Percentiles rank a stretch among this genome's conserved stretches.
phyloP scores from a whole-genome alignment of 176 grass and related monocot genomes.

The Oryza coarctata region DNA sequence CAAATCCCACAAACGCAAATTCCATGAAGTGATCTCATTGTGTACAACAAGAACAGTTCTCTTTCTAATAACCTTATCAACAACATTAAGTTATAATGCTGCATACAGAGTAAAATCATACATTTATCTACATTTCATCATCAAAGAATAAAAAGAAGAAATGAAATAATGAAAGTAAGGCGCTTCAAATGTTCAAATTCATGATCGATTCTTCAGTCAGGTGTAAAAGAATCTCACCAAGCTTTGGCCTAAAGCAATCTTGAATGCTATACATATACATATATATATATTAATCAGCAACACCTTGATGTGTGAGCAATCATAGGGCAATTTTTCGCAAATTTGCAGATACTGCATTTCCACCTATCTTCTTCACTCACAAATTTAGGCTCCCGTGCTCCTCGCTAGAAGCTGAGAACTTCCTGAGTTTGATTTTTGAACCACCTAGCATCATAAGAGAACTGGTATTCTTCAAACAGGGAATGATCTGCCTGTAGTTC shows the following conservation, averaged over 20 bases:
- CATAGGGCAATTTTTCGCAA: constrained; percentile 49
- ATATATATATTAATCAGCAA: not conserved
- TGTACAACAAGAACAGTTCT: not conserved
- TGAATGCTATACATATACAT: too few relatives aligned
- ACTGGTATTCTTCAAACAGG: constrained; percentile 62
- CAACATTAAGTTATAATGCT: not conserved
- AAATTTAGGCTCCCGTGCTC: constrained; percentile 54
- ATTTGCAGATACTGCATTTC: constrained; percentile 75
- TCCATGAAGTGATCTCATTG: not conserved
- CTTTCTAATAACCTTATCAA: not conserved
- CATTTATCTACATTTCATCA: not conserved
- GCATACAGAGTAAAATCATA: not conserved
- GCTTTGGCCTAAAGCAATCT: constrained; percentile 8
- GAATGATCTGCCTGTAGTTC: constrained; percentile 75
- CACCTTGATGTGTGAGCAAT: constrained; percentile 22
- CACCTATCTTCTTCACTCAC: constrained; percentile 62
- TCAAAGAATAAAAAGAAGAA: not conserved
- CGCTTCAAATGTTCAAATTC: not conserved
- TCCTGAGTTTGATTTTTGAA: constrained; percentile 57
- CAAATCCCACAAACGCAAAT: not conserved
- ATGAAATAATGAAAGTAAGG: not conserved
- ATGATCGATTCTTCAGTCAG: not conserved
- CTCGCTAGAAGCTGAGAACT: constrained; percentile 56
- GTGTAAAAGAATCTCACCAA: not conserved
- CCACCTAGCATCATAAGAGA: constrained; percentile 67